Evolutionary conservation across 2,329 filamentous ascomycete genomes (phyloP).

Genomic region (Akanthomyces muscarius): DNA sequence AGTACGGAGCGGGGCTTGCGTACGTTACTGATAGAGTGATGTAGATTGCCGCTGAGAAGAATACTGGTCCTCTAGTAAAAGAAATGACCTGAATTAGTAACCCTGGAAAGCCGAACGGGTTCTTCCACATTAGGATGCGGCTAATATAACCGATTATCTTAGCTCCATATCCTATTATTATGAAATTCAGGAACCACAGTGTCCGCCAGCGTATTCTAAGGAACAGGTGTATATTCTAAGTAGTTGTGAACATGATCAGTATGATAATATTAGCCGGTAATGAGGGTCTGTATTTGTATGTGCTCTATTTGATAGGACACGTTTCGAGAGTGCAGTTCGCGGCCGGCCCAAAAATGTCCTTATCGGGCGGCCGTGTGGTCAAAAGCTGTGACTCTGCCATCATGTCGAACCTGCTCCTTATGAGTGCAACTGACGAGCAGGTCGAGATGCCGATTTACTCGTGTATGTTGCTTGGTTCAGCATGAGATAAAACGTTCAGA

Average conservation of each 20-base stretch:
- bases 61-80: constrained; percentile 39
- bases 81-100: constrained; percentile 60
- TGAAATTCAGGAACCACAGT: constrained; percentile 43
- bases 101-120: constrained; percentile 53
- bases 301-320: constrained; percentile 42
- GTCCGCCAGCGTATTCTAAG: constrained; percentile 40
- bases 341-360: constrained; percentile 38
- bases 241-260: constrained; percentile 42
- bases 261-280: constrained; percentile 41
- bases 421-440: background rate
- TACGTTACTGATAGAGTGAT: constrained; percentile 49
- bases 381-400: background rate
- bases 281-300: constrained; percentile 45
- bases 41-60: constrained; percentile 59
- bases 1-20: background rate
- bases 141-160: constrained; percentile 61
- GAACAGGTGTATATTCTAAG: constrained; percentile 39
- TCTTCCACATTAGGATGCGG: constrained; percentile 50
- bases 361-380: background rate
- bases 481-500: background rate
- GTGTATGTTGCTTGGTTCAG: background rate
- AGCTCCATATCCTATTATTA: constrained; percentile 50
- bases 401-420: background rate
- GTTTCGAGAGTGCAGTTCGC: constrained; percentile 48
- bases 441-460: background rate